phyloP scores from a whole-genome alignment of 352 stramenopile species.

The Pythium phragmiticola region DNA sequence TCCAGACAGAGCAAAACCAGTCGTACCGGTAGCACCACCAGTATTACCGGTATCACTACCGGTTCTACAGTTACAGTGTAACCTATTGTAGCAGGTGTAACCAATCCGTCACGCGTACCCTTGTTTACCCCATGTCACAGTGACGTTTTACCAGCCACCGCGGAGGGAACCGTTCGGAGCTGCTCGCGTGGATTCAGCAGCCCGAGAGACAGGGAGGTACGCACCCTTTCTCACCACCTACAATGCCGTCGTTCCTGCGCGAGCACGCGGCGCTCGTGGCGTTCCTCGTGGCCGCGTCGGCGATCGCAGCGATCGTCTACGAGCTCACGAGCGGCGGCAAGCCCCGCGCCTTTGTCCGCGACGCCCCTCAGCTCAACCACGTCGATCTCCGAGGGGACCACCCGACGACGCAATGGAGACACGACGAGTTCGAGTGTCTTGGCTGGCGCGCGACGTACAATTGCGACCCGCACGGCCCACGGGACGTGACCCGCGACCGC shows the following conservation, averaged over 20 bases:
- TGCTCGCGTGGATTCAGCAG: no score
- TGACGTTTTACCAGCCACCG: no score
- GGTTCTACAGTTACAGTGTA: background rate
- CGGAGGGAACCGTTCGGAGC: no score
- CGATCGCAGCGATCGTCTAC: conserved; percentile 55
- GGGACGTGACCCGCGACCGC: conserved; percentile 43
- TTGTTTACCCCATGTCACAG: no score
- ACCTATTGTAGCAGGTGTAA: background rate
- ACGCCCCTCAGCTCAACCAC: conserved; percentile 41
- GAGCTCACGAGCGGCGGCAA: conserved; percentile 51
- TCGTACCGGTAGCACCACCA: background rate
- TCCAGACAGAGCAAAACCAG: background rate
- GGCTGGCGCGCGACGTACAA: conserved; percentile 64
- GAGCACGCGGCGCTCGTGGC: conserved; percentile 41
- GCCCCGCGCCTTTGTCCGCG: conserved; percentile 35
- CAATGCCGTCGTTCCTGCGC: conserved; percentile 26
- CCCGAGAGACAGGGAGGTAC: no score
- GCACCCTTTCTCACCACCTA: background rate
- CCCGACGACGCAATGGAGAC: conserved; percentile 39
- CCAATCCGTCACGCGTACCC: no score
- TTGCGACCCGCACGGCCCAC: conserved; percentile 59
- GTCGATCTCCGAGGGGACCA: conserved; percentile 41
- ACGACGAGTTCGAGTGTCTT: conserved; percentile 72
- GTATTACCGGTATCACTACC: conserved; percentile 9
- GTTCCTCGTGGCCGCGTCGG: conserved; percentile 38